Evolutionary conservation across 306 rosid species (phyloP), one percentile per base, ranked within the genome.

Genomic region (Benincasa hispida): DNA sequence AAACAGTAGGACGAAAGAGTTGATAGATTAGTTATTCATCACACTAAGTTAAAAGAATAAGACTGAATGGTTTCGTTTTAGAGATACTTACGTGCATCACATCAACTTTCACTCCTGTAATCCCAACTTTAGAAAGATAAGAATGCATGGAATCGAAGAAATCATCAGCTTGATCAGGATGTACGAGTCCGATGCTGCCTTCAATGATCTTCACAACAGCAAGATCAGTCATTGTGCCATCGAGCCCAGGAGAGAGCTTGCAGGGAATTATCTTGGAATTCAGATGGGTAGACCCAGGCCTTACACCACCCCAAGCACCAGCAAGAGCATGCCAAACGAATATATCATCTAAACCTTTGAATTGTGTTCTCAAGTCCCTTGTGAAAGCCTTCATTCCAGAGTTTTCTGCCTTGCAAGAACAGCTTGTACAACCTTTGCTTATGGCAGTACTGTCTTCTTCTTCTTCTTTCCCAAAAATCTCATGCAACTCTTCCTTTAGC

Each of bases 261-360:
- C 96, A 89, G 14, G 93, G 89, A 25, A 45, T 24, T 47, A 91
- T 67, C 58, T 81, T 89, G 0, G 91, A 79, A 56, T 82, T 56
- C 8, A 91, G 81, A 74, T 85, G 90, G 13, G 97, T 90, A 2
- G 96, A 7, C 51, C 91, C 87, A 4, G 96, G 98, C 73, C 93
- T 86, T 60, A 93, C 97, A 58, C 98, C 97, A 77, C 97, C 98
- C 97, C 92, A 93, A 1, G 94, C 91, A 4, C 98, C 98, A 80
- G 91, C 87, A 21, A 91, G 86, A 50, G 98, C 94, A 74, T 93
- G 96, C 96, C 97, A 93, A 45, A 90, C 90, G 69, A 81, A 93
- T 30, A 93, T 86, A 72, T 91, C 96, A 83, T 90, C 97, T 79
- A 91, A 83, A 9, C 91, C 88, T 67, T 89, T 82, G 80, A 90